Base-by-base conservation (phyloP, 495 filamentous ascomycete species). In the Massariosphaeria phaeospora region DNA sequence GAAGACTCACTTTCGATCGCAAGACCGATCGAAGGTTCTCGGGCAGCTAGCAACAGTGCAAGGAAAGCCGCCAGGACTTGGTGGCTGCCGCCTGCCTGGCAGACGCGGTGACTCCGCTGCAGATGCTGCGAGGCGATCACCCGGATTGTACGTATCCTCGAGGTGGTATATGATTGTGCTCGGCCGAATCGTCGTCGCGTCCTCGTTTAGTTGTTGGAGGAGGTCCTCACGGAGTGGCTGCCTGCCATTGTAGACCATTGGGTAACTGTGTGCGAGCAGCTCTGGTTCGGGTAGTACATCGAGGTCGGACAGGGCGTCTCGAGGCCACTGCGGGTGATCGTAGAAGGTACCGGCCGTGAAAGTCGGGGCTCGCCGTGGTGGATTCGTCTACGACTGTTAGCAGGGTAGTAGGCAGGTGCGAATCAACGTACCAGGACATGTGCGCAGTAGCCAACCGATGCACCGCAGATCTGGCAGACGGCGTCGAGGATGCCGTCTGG, bases 1-100 rank as follows among this genome's bases (percentile, higher is more conserved):
- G 13, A 39, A 15, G 25, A 53, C 54, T 52, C 38, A 63, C 61
- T 43, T 55, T n/a, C 59, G 50, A 46, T 63, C 61, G 48, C 61
- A 63, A 15, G 21, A 23, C 29, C 61, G 55, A 41, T 56, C 18
- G 38, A 46, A 63, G 27, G 21, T 25, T 34, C 52, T 56, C 20
- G 5, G 30, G 30, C 61, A 63, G 18, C 33, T 21, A 1, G 13
- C 4, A 18, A 26, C 6, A 9, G 15, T 2, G 61, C 61, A 63
- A 26, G 39, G 45, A 26, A 55, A 63, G 40, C 55, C 61, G 15
- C 34, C 55, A 20, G 36, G 30, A 13, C 41, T 24, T 20, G 55
- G 55, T 36, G 48, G 13, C 17, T 52, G 56, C 51, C 61, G 44
- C 20, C 49, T 33, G 15, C 45, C 43, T 20, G 26, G 27, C 38